Evolutionary conservation across 1,284 basidiomycete genomes (phyloP).

Genomic region (Moesziomyces globuligerus): DNA sequence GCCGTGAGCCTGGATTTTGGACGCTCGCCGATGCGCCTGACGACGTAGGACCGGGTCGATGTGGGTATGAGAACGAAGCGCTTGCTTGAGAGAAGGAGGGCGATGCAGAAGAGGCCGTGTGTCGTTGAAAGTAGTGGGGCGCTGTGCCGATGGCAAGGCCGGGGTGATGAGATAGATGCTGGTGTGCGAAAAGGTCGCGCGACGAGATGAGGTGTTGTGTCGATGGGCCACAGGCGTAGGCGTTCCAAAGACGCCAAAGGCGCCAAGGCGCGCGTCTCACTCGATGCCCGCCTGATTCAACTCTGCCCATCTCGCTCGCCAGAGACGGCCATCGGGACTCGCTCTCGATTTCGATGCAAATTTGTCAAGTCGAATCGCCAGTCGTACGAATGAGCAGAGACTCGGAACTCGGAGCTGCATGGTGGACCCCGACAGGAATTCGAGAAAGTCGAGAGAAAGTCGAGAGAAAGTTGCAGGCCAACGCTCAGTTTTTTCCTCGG

Average conservation of each 20-base stretch:
- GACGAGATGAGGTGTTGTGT: constrained; percentile 10
- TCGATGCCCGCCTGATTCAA: neutral
- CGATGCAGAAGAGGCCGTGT: neutral
- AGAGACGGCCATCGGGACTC: too few species aligned
- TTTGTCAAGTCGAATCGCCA: too few species aligned
- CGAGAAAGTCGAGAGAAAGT: neutral
- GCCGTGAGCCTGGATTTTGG: constrained; percentile 12
- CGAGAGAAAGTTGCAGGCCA: neutral
- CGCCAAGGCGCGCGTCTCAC: too few species aligned
- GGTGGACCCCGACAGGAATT: neutral
- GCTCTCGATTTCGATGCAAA: too few species aligned
- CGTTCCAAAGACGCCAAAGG: too few species aligned
- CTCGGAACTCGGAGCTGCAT: constrained; percentile 8
- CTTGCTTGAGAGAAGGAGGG: constrained; percentile 1
- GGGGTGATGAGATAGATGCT: constrained; percentile 13
- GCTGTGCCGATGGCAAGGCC: constrained; percentile 4
- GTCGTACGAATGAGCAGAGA: neutral
- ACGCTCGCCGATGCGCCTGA: constrained; percentile 7
- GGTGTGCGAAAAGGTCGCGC: constrained; percentile 40
- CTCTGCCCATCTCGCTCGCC: too few species aligned
- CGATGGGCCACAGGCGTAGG: too few species aligned
- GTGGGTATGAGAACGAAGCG: constrained; percentile 13
- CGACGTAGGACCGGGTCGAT: neutral
- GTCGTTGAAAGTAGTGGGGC: neutral
- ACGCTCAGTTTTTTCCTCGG: neutral